phyloP scores from a whole-genome alignment of 805 yeast species.

The Starmerella ratchasimensis region DNA sequence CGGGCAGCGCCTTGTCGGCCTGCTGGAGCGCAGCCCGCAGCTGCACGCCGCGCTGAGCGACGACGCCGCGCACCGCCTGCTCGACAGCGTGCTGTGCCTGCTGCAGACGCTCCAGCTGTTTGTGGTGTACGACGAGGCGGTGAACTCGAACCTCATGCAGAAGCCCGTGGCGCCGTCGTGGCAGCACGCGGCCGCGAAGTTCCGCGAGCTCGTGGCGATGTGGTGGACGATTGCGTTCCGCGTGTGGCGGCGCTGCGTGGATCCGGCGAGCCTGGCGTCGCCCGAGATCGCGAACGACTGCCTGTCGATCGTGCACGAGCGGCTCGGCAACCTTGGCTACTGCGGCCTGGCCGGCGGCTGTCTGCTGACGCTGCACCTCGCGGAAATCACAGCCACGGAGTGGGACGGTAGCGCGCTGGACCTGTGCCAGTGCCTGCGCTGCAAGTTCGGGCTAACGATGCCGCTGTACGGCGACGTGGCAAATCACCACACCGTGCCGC shows the following conservation, averaged over 20 bases:
- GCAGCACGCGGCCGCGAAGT: constrained; percentile 20
- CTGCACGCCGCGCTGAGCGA: constrained; percentile 3
- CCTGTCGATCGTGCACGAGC: constrained; percentile 52
- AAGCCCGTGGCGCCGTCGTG: constrained; percentile 25
- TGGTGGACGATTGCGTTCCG: constrained; percentile 30
- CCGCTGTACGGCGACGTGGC: constrained; percentile 41
- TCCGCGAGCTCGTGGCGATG: constrained; percentile 24
- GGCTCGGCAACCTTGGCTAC: constrained; percentile 52
- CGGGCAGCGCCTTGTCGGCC: constrained; percentile 24
- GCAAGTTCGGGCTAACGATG: constrained; percentile 59
- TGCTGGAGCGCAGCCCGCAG: constrained; percentile 17
- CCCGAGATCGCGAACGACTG: constrained; percentile 30
- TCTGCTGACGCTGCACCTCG: constrained; percentile 48
- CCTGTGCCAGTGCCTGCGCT: constrained; percentile 60
- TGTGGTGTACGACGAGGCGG: constrained; percentile 27
- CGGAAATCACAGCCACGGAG: constrained; percentile 34
- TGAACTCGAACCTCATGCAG: constrained; percentile 22
- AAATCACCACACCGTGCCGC: constrained; percentile 45
- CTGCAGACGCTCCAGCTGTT: constrained; percentile 27
- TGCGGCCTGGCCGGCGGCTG: constrained; percentile 55
- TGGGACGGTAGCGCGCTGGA: constrained; percentile 45
- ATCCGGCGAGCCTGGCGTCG: constrained; percentile 8
- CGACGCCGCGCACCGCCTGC: constrained; percentile 4
- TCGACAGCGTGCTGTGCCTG: constrained; percentile 20
- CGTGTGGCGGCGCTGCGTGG: constrained; percentile 27